Percentiles rank a stretch among this genome's conserved stretches.
Conservation (phyloP, 768 basidiomycete species). For the Cantharellus anzutake region DNA sequence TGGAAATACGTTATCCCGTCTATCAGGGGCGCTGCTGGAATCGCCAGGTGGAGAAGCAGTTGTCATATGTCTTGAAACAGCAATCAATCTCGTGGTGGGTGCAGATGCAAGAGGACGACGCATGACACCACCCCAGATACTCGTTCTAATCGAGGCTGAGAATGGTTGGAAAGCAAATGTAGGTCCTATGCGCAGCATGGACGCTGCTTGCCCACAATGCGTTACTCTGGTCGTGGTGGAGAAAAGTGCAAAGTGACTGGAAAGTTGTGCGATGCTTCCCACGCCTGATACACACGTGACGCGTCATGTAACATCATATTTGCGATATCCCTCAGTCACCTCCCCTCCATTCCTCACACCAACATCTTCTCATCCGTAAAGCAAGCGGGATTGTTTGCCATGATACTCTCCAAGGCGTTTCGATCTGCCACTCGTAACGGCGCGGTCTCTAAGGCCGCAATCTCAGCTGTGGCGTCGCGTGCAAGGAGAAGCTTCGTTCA, state of each 20-base stretch:
- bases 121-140: too few species aligned
- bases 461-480: neutral
- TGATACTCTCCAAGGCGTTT: neutral
- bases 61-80: neutral
- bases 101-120: neutral
- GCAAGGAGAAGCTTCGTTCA: slow-evolving; percentile 41
- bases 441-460: neutral
- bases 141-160: too few species aligned
- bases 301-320: neutral
- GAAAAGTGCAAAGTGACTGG: too few species aligned
- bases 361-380: neutral
- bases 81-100: neutral
- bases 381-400: neutral
- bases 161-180: too few species aligned
- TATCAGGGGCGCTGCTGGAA: neutral
- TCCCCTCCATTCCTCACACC: neutral
- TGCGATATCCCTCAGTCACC: neutral
- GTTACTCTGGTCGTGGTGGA: too few species aligned
- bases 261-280: too few species aligned
- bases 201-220: too few species aligned
- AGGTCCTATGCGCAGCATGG: too few species aligned
- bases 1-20: neutral
- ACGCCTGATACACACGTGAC: neutral
- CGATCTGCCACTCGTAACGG: neutral
- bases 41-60: neutral